These are phyloP conservation scores for Priceomyces haplophilus DNA, from an alignment of 805 yeast genomes.

Conservation along the genomic window DNA sequence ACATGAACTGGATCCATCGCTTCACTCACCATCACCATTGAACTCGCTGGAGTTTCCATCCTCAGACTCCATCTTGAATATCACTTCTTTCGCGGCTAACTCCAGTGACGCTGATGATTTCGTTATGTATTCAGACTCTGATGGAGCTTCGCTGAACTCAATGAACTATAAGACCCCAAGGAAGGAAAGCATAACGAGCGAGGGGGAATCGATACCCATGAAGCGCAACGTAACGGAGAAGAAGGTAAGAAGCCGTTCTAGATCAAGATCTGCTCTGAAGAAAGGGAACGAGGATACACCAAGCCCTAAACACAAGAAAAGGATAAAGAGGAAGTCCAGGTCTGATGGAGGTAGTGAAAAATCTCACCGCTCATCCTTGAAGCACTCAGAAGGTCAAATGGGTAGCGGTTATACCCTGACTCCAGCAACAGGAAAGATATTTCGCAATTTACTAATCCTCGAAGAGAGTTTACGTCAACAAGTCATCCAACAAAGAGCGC, in stretches of 20 bases:
- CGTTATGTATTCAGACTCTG: slow-evolving; percentile 36
- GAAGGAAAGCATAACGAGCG: slow-evolving; percentile 2
- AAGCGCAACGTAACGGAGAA: slow-evolving; percentile 4
- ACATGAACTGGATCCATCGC: slow-evolving; percentile 1
- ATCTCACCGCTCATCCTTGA: slow-evolving; percentile 18
- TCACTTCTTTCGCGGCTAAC: slow-evolving; percentile 20
- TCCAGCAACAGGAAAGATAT: slow-evolving; percentile 66
- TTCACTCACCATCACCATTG: slow-evolving; percentile 10
- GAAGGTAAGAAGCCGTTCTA: slow-evolving; percentile 4
- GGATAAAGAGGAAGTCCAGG: slow-evolving; percentile 23
- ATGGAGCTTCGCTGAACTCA: slow-evolving; percentile 31
- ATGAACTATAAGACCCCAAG: slow-evolving; percentile 15
- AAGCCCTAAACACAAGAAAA: slow-evolving; percentile 21
- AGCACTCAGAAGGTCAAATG: slow-evolving; percentile 13
- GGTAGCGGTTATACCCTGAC: slow-evolving; percentile 31
- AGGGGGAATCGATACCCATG: slow-evolving; percentile 5
- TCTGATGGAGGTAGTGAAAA: slow-evolving; percentile 22
- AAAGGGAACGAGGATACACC: slow-evolving; percentile 15
- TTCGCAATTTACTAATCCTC: slow-evolving; percentile 73
- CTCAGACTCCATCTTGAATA: slow-evolving; percentile 17
- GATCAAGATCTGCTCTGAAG: slow-evolving; percentile 6
- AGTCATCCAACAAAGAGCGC: slow-evolving; percentile 62
- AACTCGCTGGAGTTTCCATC: slow-evolving; percentile 21
- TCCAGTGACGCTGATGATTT: slow-evolving; percentile 22
- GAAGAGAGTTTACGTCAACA: slow-evolving; percentile 87